Conservation (phyloP, 495 filamentous ascomycete species). For the Jackrogersella minutella region DNA sequence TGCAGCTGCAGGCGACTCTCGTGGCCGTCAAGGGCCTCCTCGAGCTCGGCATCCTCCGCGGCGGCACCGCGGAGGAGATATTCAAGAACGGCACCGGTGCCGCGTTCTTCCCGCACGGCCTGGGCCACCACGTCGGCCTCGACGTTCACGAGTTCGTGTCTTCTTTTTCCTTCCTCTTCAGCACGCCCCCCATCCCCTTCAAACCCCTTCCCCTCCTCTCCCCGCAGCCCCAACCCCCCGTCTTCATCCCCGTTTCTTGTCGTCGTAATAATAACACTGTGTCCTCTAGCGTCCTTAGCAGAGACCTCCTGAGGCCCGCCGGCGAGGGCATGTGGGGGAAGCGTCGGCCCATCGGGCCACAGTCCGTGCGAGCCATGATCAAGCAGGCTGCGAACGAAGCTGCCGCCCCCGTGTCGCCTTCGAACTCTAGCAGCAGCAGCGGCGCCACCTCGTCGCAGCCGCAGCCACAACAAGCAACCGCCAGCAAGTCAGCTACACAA, state of each 20-base stretch:
- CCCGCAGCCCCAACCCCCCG: not conserved
- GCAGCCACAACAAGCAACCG: not conserved
- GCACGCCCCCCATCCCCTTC: not conserved
- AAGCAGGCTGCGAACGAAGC: slow-evolving; percentile 38
- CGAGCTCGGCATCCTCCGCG: slow-evolving; percentile 69
- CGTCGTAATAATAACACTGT: slow-evolving; percentile 14
- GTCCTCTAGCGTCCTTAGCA: slow-evolving; percentile 41
- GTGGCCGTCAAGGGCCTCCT: slow-evolving; percentile 77
- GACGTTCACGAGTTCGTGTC: slow-evolving; percentile 78
- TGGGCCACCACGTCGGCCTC: slow-evolving; percentile 88
- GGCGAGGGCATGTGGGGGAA: slow-evolving; percentile 47
- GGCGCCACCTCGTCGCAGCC: not conserved
- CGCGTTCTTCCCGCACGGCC: slow-evolving; percentile 91
- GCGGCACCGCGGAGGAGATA: slow-evolving; percentile 69
- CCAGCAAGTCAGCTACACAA: not conserved
- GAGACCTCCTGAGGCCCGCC: slow-evolving; percentile 42
- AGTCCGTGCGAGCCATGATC: slow-evolving; percentile 46
- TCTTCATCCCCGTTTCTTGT: not conserved
- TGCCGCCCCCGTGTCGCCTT: not conserved
- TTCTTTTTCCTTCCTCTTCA: slow-evolving; percentile 9
- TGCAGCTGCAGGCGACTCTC: slow-evolving; percentile 74
- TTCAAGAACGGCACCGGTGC: slow-evolving; percentile 70
- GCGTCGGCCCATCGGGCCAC: slow-evolving; percentile 41
- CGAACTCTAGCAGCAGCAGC: slow-evolving; percentile 4
- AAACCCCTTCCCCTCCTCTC: slow-evolving; percentile 20